Percentiles rank a stretch among this genome's conserved stretches.
These are phyloP conservation scores for Fusarium sp. DNA, from an alignment of 2,329 filamentous ascomycete genomes.

Conservation along the genomic window DNA sequence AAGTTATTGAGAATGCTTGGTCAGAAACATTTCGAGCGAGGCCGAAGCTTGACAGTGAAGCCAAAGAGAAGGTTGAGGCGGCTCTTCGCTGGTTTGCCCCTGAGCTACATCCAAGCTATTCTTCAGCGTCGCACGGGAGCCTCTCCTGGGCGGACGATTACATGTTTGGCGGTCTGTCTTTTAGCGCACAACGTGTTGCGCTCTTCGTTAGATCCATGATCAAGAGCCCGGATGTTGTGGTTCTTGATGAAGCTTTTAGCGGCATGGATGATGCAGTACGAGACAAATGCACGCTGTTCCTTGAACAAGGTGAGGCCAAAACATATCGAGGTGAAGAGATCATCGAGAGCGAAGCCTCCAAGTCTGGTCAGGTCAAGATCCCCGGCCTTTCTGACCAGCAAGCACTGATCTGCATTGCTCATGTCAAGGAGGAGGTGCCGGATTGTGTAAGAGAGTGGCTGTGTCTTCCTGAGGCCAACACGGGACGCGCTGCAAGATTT, in stretches of 20 bases:
- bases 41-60: slow-evolving; percentile 69
- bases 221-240: slow-evolving; percentile 81
- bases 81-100: slow-evolving; percentile 79
- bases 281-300: slow-evolving; percentile 87
- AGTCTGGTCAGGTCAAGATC: slow-evolving; percentile 59
- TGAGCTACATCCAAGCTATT: slow-evolving; percentile 72
- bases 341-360: slow-evolving; percentile 58
- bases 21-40: slow-evolving; percentile 83
- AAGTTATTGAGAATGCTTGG: slow-evolving; percentile 86
- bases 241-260: slow-evolving; percentile 88
- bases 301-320: slow-evolving; percentile 70
- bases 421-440: slow-evolving; percentile 90
- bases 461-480: slow-evolving; percentile 80
- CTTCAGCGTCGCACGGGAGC: slow-evolving; percentile 38
- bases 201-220: slow-evolving; percentile 85
- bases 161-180: slow-evolving; percentile 78
- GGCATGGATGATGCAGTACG: slow-evolving; percentile 83
- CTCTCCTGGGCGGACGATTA: slow-evolving; percentile 72
- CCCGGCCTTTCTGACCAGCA: slow-evolving; percentile 74
- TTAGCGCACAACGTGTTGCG: slow-evolving; percentile 84
- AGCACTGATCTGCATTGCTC: slow-evolving; percentile 90
- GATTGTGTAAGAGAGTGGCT: slow-evolving; percentile 85
- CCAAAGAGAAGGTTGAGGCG: slow-evolving; percentile 70
- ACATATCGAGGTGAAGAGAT: slow-evolving; percentile 49
- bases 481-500: slow-evolving; percentile 67